phyloP scores from a whole-genome alignment of 257 asterid species.

The Capsicum baccatum region DNA sequence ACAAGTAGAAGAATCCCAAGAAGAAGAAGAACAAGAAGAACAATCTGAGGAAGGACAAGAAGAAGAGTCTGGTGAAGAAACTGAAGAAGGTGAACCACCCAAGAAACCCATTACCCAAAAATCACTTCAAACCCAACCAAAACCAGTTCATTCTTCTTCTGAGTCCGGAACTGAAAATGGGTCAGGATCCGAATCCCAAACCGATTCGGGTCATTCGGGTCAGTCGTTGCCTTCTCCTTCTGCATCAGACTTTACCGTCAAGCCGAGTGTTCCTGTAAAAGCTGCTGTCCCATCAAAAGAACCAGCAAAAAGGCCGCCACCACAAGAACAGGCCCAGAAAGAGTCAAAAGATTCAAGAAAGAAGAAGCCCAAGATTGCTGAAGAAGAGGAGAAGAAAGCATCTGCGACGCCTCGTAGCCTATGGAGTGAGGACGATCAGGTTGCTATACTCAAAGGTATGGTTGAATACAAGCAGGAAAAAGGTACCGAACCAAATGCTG shows the following conservation, averaged over 20 bases:
- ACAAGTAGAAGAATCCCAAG: constrained; percentile 25
- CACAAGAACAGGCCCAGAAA: neutral
- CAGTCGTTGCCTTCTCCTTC: constrained; percentile 41
- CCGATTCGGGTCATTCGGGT: constrained; percentile 46
- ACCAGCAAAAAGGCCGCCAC: constrained; percentile 26
- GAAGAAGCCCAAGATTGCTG: constrained; percentile 39
- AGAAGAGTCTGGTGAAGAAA: constrained; percentile 32
- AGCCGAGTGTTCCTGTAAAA: constrained; percentile 35
- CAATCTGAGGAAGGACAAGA: constrained; percentile 31
- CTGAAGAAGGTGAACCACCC: neutral
- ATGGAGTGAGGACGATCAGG: constrained; percentile 64
- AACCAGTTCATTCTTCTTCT: constrained; percentile 23
- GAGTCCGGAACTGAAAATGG: neutral
- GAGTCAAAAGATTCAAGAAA: constrained; percentile 3
- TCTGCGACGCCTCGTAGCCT: constrained; percentile 39
- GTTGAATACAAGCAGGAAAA: constrained; percentile 44
- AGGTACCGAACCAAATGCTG: constrained; percentile 45
- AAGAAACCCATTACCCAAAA: neutral
- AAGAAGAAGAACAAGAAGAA: constrained; percentile 21
- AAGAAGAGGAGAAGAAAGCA: constrained; percentile 36
- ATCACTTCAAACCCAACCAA: constrained; percentile 22
- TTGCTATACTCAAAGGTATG: constrained; percentile 56
- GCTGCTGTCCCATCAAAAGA: constrained; percentile 33
- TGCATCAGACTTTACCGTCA: constrained; percentile 48
- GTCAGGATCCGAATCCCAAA: constrained; percentile 41